These are phyloP conservation scores for Urochloa ruziziensis DNA, from an alignment of 176 grass and related monocot species.

Conservation along the genomic window DNA sequence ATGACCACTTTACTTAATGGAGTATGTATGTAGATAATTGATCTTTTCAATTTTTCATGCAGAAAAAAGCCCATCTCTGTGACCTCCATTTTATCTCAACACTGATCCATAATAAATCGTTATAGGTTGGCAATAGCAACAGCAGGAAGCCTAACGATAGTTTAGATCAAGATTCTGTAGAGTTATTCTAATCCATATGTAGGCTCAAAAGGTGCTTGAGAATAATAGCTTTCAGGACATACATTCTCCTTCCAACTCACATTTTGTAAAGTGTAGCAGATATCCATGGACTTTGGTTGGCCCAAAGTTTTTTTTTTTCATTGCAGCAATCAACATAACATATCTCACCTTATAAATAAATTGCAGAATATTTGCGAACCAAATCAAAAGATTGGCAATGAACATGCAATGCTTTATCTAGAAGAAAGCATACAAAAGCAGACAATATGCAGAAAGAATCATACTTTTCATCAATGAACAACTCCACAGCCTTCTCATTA, in stretches of 20 bases:
- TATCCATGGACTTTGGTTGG: conserved; percentile 28
- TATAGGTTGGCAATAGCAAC: background rate
- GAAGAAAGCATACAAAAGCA: background rate
- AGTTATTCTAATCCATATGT: conserved; percentile 8
- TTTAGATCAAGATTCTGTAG: conserved; percentile 15
- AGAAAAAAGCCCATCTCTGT: background rate
- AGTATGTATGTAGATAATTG: background rate
- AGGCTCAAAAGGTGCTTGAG: conserved; percentile 19
- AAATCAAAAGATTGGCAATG: conserved; percentile 20
- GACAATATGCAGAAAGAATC: conserved; percentile 12
- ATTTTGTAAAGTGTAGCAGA: conserved; percentile 25
- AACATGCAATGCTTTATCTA: conserved; percentile 18
- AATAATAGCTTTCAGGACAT: conserved; percentile 32
- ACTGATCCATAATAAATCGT: background rate
- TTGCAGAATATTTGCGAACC: conserved; percentile 27
- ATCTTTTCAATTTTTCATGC: background rate
- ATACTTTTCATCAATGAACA: conserved; percentile 96
- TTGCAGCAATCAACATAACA: conserved; percentile 10
- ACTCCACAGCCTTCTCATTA: conserved; percentile 97
- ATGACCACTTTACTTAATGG: background rate
- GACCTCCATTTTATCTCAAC: background rate
- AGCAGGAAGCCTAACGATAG: background rate
- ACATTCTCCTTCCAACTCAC: conserved; percentile 23
- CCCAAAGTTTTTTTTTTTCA: background rate
- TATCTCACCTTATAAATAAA: conserved; percentile 2